A percentile compares a stretch with the other conserved stretches of the same genome.
Evolutionary conservation across 1,284 basidiomycete genomes (phyloP).

Genomic region (Phlebopus sp.): DNA sequence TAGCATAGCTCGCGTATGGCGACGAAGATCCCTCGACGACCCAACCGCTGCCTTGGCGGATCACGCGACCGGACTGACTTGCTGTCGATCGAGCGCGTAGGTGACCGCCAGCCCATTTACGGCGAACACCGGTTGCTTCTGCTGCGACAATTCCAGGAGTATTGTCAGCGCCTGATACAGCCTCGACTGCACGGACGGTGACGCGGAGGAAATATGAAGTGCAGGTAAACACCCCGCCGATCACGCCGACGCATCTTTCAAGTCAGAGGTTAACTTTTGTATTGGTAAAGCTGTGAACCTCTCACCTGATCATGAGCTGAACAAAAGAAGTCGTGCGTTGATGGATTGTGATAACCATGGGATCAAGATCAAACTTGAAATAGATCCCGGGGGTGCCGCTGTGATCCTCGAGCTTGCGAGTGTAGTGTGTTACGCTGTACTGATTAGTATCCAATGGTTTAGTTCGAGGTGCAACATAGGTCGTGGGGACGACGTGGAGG

Average conservation of each 20-base stretch:
- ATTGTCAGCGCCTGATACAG: slow-evolving; percentile 62
- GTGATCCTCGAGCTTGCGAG: slow-evolving; percentile 73
- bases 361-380: slow-evolving; percentile 97
- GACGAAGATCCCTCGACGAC: slow-evolving; percentile 37
- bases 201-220: slow-evolving; percentile 74
- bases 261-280: background rate
- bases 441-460: slow-evolving; percentile 79
- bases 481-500: slow-evolving; percentile 92
- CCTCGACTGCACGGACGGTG: slow-evolving; percentile 61
- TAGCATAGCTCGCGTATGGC: slow-evolving; percentile 34
- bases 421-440: slow-evolving; percentile 95
- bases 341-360: slow-evolving; percentile 79
- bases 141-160: slow-evolving; percentile 59
- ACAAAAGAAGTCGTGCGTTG: slow-evolving; percentile 83
- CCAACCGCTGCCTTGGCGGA: slow-evolving; percentile 44
- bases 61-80: slow-evolving; percentile 21
- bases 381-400: slow-evolving; percentile 88
- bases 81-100: slow-evolving; percentile 40
- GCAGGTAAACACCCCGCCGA: slow-evolving; percentile 82
- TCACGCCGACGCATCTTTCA: slow-evolving; percentile 66
- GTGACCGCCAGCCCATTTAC: slow-evolving; percentile 46
- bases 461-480: slow-evolving; percentile 74
- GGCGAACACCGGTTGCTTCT: slow-evolving; percentile 52
- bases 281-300: slow-evolving; percentile 2
- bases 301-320: slow-evolving; percentile 79